Percentiles rank a stretch among this genome's conserved stretches.
Evolutionary conservation across 495 filamentous ascomycete genomes (phyloP).

Genomic region (Rhypophila decipiens): DNA sequence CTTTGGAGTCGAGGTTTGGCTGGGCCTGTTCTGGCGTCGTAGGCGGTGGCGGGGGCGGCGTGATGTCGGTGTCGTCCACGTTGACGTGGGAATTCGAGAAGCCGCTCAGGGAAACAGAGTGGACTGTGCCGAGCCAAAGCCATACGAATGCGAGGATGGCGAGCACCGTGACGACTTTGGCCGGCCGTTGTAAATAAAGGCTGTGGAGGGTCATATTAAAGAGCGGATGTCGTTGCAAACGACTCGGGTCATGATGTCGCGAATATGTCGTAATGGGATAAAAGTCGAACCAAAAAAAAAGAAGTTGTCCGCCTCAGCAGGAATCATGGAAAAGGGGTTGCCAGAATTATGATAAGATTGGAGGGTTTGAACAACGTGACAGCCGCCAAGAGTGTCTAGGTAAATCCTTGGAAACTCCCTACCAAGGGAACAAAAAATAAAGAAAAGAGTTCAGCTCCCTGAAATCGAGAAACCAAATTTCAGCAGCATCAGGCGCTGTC

Average conservation of each 20-base stretch:
- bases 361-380: background rate
- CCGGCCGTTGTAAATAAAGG: slow-evolving; percentile 7
- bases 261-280: background rate
- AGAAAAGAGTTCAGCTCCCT: too few species aligned
- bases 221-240: slow-evolving; percentile 3
- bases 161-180: slow-evolving; percentile 8
- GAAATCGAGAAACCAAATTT: too few species aligned
- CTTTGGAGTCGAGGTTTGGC: background rate
- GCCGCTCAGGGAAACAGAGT: slow-evolving; percentile 4
- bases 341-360: background rate
- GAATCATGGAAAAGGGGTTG: background rate
- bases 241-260: slow-evolving; percentile 8
- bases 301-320: too few species aligned
- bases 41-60: too few species aligned
- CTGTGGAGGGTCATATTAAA: slow-evolving; percentile 10
- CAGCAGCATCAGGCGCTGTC: too few species aligned
- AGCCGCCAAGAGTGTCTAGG: background rate
- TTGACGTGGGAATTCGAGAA: slow-evolving; percentile 1
- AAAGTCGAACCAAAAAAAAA: background rate
- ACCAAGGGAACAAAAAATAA: too few species aligned
- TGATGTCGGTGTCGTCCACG: too few species aligned
- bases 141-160: slow-evolving; percentile 10
- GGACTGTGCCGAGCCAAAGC: slow-evolving; percentile 10
- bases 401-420: too few species aligned
- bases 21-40: background rate